Conservation (phyloP, 2,329 filamentous ascomycete species). For the Keithomyces neogunnii region DNA sequence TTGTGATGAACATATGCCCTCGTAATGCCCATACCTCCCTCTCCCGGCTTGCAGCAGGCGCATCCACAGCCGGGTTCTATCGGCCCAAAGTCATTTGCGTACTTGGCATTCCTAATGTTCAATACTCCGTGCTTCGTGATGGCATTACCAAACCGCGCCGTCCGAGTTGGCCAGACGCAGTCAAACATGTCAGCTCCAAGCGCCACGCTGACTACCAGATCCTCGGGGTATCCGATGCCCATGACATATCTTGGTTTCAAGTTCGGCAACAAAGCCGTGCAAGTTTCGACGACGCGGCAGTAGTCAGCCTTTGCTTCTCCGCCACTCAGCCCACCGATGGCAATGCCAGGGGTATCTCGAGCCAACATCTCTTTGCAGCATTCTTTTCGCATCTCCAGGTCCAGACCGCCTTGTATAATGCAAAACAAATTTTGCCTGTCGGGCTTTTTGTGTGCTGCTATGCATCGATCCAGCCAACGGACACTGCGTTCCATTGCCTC, state of each 20-base stretch:
- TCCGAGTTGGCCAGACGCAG: slow-evolving; percentile 96
- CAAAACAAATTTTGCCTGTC: slow-evolving; percentile 89
- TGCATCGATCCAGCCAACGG: slow-evolving; percentile 92
- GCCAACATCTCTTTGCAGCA: slow-evolving; percentile 84
- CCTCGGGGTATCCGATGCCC: slow-evolving; percentile 96
- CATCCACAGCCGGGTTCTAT: slow-evolving; percentile 80
- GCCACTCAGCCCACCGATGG: slow-evolving; percentile 88
- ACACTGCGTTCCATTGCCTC: slow-evolving; percentile 94
- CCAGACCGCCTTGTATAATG: slow-evolving; percentile 93
- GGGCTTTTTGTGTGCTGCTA: slow-evolving; percentile 78
- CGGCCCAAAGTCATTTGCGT: slow-evolving; percentile 70
- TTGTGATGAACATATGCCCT: slow-evolving; percentile 88
- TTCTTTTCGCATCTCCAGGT: slow-evolving; percentile 73
- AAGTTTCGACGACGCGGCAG: slow-evolving; percentile 81
- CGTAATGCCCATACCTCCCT: slow-evolving; percentile 73
- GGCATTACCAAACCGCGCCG: slow-evolving; percentile 91
- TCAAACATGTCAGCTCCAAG: slow-evolving; percentile 99
- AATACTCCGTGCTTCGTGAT: slow-evolving; percentile 74
- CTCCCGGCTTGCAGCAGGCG: slow-evolving; percentile 59
- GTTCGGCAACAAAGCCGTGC: slow-evolving; percentile 76
- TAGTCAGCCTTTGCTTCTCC: slow-evolving; percentile 92
- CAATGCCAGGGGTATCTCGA: slow-evolving; percentile 88
- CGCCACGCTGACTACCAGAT: slow-evolving; percentile 86
- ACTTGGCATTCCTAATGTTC: slow-evolving; percentile 71
- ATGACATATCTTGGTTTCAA: slow-evolving; percentile 97